A percentile compares a stretch with the other conserved stretches of the same genome.
Conservation (phyloP, 116 monocot species). For the Iris pallida region DNA sequence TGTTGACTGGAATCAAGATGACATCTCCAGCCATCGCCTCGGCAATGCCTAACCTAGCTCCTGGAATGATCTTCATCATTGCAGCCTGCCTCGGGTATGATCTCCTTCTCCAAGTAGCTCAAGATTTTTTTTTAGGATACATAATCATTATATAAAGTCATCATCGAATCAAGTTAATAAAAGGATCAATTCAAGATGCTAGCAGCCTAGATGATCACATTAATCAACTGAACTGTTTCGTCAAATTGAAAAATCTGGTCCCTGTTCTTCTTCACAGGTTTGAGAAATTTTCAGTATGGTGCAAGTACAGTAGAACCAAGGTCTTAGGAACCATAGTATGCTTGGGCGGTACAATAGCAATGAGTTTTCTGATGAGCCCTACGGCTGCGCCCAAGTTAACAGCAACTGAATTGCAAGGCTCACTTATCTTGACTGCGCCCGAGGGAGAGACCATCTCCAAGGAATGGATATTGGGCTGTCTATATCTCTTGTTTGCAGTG, state of each 20-base stretch:
- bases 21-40: slow-evolving; percentile 63
- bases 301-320: slow-evolving; percentile 55
- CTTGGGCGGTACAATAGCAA: slow-evolving; percentile 47
- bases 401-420: background rate
- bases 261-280: slow-evolving; percentile 26
- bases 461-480: slow-evolving; percentile 64
- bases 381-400: background rate
- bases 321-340: slow-evolving; percentile 63
- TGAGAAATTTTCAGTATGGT: slow-evolving; percentile 57
- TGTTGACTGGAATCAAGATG: slow-evolving; percentile 41
- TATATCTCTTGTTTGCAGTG: slow-evolving; percentile 36
- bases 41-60: slow-evolving; percentile 65
- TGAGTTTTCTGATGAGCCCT: slow-evolving; percentile 59
- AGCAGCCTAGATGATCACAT: background rate
- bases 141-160: background rate
- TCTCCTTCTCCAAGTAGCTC: background rate
- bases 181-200: background rate
- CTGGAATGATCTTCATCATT: slow-evolving; percentile 58
- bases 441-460: background rate
- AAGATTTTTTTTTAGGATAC: background rate
- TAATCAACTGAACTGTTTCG: background rate
- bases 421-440: background rate
- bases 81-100: slow-evolving; percentile 44
- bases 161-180: background rate
- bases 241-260: background rate